Base-by-base conservation (phyloP, 352 stramenopile genomes). In the Phytophthora ramorum region DNA sequence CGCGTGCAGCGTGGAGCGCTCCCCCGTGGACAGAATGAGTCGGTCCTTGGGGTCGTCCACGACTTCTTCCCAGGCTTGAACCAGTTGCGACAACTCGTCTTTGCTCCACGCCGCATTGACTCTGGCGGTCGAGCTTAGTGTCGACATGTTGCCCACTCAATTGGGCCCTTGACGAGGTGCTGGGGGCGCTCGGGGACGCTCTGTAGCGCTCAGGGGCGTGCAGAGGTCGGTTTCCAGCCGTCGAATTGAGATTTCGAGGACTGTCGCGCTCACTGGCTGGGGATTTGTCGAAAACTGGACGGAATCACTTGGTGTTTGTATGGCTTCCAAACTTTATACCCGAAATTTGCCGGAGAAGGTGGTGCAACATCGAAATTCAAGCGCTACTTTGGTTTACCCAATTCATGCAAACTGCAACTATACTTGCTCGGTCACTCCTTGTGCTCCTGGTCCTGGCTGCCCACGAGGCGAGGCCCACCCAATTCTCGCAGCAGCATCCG, bases 41-140 rank as follows among this genome's bases (percentile, higher is more conserved):
- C 59, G 58, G 53, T 78, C 53, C 14, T 69, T 70, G n/a, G 70
- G 74, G 48, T 75, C 60, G 48, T 70, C 58, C 44, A 79, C 63
- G 14, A 70, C 70, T 32, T 70, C 56, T 17, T 66, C 60, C 74
- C 74, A 82, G 3, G 67, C 74, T 9, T 69, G 56, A 2, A 79
- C 56, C 32, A 82, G 59, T 35, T 62, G 48, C n/a, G 66, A 43
- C 48, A 78, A 57, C 38, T 78, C 69, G 16, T 76, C 44, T 19
- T 24, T 44, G 14, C n/a, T 44, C 71, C 71, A 79, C 14, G 62
- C 58, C 14, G 58, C 64, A 45, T 71, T 79, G 22, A 67, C 32
- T 44, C 63, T 45, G 4, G 46, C 34, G 19, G 30, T 28, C 10
- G 24, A 32, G n/a, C 12, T 51, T 45, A 58, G 7, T 8, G 28